A percentile compares a stretch with the other conserved stretches of the same genome.
phyloP scores from a whole-genome alignment of 2,329 filamentous ascomycete species.

The Curvularia verruculosa region DNA sequence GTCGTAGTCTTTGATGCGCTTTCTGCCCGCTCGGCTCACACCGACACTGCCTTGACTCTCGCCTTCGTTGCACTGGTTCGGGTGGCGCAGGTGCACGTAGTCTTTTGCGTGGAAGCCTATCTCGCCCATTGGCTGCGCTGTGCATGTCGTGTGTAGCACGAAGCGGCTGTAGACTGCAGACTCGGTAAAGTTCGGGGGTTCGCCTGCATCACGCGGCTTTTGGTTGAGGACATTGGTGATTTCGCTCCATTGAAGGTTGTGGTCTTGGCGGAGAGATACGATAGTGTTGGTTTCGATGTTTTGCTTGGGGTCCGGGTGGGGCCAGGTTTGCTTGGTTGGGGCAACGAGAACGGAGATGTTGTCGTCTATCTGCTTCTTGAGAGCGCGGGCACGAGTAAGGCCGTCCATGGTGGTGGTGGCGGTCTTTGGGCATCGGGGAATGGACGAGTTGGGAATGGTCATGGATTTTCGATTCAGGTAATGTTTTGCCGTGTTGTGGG shows the following conservation, averaged over 20 bases:
- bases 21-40: constrained; percentile 24
- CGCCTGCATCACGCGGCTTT: neutral
- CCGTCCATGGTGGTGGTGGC: neutral
- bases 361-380: neutral
- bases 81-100: constrained; percentile 42
- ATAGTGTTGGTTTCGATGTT: neutral
- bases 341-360: neutral
- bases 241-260: neutral
- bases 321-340: neutral
- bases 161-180: neutral
- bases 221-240: neutral
- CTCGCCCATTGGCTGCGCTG: neutral
- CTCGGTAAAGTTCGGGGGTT: neutral
- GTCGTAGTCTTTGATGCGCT: constrained; percentile 31
- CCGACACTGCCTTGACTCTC: neutral
- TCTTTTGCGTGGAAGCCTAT: constrained; percentile 41
- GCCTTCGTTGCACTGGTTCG: constrained; percentile 2
- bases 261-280: neutral
- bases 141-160: neutral
- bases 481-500: neutral
- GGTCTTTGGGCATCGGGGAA: neutral
- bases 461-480: neutral
- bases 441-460: neutral
- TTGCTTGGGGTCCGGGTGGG: neutral
- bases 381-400: neutral